A percentile compares a stretch with the other conserved stretches of the same genome.
phyloP scores from a whole-genome alignment of 1,284 basidiomycete genomes.

The Chalciporus piperatoides region DNA sequence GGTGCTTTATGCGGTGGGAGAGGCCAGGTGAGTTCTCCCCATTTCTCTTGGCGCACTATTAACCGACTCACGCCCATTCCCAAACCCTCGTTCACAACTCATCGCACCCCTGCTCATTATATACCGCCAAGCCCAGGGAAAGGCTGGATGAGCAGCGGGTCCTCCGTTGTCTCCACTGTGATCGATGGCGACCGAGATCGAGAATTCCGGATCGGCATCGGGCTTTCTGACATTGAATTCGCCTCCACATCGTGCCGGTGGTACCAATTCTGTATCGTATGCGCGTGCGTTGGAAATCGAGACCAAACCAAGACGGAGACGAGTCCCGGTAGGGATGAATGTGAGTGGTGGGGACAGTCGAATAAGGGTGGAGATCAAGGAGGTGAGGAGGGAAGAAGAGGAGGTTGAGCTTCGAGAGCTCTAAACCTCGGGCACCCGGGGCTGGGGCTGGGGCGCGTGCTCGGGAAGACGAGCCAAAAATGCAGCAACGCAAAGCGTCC shows the following conservation, averaged over 20 bases:
- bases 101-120: slow-evolving; percentile 29
- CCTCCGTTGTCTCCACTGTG: slow-evolving; percentile 5
- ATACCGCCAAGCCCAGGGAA: slow-evolving; percentile 30
- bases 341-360: neutral
- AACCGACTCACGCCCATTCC: too few relatives aligned
- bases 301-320: slow-evolving; percentile 14
- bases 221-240: slow-evolving; percentile 29
- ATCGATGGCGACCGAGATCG: neutral
- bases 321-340: neutral
- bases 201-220: slow-evolving; percentile 13
- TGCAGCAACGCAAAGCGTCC: too few relatives aligned
- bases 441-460: too few relatives aligned
- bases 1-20: slow-evolving; percentile 18
- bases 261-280: neutral
- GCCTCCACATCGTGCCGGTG: slow-evolving; percentile 10
- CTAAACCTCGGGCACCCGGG: too few relatives aligned
- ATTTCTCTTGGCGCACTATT: neutral
- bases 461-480: too few relatives aligned
- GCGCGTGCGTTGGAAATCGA: slow-evolving; percentile 6
- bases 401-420: slow-evolving; percentile 71
- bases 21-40: slow-evolving; percentile 18
- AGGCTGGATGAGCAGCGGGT: slow-evolving; percentile 26
- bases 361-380: slow-evolving; percentile 1
- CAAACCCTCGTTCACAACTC: slow-evolving; percentile 14
- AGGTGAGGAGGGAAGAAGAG: slow-evolving; percentile 28